Conservation (phyloP, 805 yeast genomes). For the Yamadazyma akitaensis region DNA sequence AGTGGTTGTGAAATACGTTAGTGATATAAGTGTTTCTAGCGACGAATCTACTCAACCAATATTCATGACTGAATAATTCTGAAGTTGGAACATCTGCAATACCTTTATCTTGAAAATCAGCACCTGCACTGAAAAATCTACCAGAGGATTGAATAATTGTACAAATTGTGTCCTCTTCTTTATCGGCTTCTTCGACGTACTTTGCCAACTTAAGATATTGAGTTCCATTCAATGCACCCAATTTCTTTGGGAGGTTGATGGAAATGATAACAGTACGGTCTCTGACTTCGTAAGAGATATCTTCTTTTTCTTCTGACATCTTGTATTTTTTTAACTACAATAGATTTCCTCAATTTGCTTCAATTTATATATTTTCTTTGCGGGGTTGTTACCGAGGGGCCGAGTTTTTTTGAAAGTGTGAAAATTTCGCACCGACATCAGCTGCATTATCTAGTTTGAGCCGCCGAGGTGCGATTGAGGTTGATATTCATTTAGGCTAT, state of each 20-base stretch:
- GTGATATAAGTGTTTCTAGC: conserved; percentile 71
- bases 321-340: neutral
- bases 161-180: conserved; percentile 54
- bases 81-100: conserved; percentile 26
- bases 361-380: conserved; percentile 4
- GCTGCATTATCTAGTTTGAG: too few species aligned
- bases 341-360: neutral
- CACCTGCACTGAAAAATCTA: conserved; percentile 80
- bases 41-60: conserved; percentile 58
- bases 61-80: conserved; percentile 33
- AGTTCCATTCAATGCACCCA: conserved; percentile 65
- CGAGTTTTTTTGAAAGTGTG: neutral
- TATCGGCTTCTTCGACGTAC: conserved; percentile 58
- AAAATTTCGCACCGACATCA: neutral
- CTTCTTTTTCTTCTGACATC: conserved; percentile 11
- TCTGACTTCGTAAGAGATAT: conserved; percentile 39
- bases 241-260: conserved; percentile 54
- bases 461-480: too few species aligned
- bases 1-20: conserved; percentile 63
- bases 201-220: conserved; percentile 63
- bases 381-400: conserved; percentile 9
- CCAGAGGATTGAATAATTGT: conserved; percentile 74
- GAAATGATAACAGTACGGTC: conserved; percentile 60
- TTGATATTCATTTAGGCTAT: too few species aligned
- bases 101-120: conserved; percentile 53